A percentile compares a stretch with the other conserved stretches of the same genome.
phyloP scores from a whole-genome alignment of 352 stramenopile species.

The Phytopythium boreale region DNA sequence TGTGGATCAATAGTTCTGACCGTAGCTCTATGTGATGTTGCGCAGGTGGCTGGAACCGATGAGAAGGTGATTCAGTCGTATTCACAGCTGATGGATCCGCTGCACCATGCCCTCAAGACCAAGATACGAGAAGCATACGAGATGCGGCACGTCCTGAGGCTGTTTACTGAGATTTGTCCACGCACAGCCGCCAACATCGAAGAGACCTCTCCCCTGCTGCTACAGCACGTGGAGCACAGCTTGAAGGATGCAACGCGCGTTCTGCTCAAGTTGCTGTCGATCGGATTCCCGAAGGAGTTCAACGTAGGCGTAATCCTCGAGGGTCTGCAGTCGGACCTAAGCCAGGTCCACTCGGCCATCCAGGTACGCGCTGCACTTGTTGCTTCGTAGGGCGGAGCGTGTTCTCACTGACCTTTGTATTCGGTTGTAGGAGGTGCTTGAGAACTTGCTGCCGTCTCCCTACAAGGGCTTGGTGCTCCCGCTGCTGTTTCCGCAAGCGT shows the following conservation, averaged over 20 bases:
- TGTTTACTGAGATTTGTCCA: conserved; percentile 75
- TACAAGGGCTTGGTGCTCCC: conserved; percentile 74
- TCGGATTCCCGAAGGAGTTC: conserved; percentile 80
- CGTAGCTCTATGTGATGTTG: neutral
- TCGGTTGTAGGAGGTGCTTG: conserved; percentile 60
- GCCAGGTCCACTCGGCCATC: conserved; percentile 76
- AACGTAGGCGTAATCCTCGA: conserved; percentile 81
- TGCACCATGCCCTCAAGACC: conserved; percentile 59
- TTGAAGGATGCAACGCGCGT: conserved; percentile 71
- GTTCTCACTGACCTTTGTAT: neutral
- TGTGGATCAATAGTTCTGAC: conserved; percentile 2
- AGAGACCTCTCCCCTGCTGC: conserved; percentile 65
- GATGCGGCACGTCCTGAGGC: conserved; percentile 67
- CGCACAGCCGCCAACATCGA: conserved; percentile 69
- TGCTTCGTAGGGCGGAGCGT: neutral
- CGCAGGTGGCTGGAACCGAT: conserved; percentile 46
- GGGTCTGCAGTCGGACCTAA: conserved; percentile 64
- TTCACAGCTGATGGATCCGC: conserved; percentile 49
- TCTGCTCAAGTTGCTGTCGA: conserved; percentile 76
- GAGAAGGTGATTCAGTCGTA: conserved; percentile 57
- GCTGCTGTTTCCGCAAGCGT: conserved; percentile 64
- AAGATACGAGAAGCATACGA: conserved; percentile 75
- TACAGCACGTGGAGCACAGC: conserved; percentile 78
- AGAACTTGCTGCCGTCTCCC: conserved; percentile 68
- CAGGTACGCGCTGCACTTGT: conserved; percentile 28